Evolutionary conservation across 805 yeast genomes (phyloP).

Genomic region (Starmerella floris): DNA sequence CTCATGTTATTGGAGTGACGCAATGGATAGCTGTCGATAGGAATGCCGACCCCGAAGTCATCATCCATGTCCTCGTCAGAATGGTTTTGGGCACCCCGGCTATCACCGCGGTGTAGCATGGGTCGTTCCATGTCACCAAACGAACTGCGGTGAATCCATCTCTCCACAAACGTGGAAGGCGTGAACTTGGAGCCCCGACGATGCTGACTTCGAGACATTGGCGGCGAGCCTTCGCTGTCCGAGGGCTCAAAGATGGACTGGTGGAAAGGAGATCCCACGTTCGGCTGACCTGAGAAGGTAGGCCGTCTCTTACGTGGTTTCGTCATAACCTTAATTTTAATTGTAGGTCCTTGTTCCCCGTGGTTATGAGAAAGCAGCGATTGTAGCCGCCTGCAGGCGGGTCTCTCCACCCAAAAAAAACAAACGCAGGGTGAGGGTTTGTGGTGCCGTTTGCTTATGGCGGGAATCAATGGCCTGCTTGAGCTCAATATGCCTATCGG

Average conservation of each 20-base stretch:
- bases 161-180: constrained; percentile 18
- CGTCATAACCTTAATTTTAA: constrained; percentile 6
- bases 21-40: constrained; percentile 12
- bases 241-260: not conserved
- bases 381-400: no score
- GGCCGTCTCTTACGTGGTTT: constrained; percentile 17
- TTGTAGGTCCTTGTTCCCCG: no score
- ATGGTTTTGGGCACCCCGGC: not conserved
- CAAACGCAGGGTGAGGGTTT: no score
- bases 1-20: not conserved
- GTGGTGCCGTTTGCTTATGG: no score
- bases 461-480: no score
- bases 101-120: not conserved
- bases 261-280: constrained; percentile 1
- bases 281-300: constrained; percentile 12
- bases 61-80: constrained; percentile 8
- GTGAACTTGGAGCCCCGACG: constrained; percentile 11
- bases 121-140: constrained; percentile 7
- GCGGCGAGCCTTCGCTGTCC: not conserved
- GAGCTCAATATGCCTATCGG: no score
- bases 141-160: constrained; percentile 21
- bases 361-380: no score
- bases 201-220: constrained; percentile 1
- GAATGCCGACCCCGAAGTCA: constrained; percentile 19
- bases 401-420: no score